Evolutionary conservation across 495 filamentous ascomycete species (phyloP).

Genomic region (Penicillium ucsense): DNA sequence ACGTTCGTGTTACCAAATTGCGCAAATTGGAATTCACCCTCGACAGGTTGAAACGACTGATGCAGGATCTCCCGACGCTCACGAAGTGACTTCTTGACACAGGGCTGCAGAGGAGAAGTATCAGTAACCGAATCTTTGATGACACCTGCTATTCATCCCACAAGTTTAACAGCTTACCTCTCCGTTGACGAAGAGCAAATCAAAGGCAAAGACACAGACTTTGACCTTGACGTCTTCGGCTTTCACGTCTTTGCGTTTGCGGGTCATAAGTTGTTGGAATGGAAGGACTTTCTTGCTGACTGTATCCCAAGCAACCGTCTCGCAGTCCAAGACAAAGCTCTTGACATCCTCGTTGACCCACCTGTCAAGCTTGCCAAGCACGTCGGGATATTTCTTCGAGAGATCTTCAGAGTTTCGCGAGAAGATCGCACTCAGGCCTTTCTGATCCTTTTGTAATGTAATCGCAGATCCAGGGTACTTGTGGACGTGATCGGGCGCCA

Average conservation of each 20-base stretch:
- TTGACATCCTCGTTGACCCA: constrained; percentile 87
- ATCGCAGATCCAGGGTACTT: constrained; percentile 45
- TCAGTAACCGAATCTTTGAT: too few species aligned
- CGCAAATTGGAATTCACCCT: constrained; percentile 89
- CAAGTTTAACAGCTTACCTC: constrained; percentile 43
- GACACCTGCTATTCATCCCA: neutral
- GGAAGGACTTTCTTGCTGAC: constrained; percentile 87
- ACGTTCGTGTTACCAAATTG: constrained; percentile 80
- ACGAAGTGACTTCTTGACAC: constrained; percentile 78
- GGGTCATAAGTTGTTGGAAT: constrained; percentile 96
- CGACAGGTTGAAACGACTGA: constrained; percentile 59
- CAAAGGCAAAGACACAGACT: constrained; percentile 96
- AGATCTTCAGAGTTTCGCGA: constrained; percentile 94
- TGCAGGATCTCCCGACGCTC: constrained; percentile 74
- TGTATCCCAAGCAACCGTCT: constrained; percentile 96
- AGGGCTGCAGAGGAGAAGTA: constrained; percentile 32
- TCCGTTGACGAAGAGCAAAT: constrained; percentile 87
- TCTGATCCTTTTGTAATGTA: constrained; percentile 41
- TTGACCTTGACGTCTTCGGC: constrained; percentile 95
- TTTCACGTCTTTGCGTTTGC: constrained; percentile 96
- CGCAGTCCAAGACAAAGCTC: constrained; percentile 94
- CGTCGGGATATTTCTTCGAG: constrained; percentile 95
- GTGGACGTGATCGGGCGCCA: constrained; percentile 67
- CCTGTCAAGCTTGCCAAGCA: constrained; percentile 70
- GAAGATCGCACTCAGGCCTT: constrained; percentile 79